Conservation (phyloP, 306 rosid species). For the Sindora glabra region DNA sequence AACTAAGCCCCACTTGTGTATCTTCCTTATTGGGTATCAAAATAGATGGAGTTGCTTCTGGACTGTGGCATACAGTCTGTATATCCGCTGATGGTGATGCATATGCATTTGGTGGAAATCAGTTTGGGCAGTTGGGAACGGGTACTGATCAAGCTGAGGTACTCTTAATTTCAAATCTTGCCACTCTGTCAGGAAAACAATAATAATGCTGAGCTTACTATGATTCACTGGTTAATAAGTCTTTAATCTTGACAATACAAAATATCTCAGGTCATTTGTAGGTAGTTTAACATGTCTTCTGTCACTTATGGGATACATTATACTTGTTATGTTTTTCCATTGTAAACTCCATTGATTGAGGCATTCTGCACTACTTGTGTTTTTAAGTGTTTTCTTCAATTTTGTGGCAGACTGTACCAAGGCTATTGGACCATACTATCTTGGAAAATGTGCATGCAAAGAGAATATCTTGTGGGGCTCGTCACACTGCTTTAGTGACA, state of each 20-base stretch:
- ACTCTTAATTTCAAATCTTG: not conserved
- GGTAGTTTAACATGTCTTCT: too few species aligned
- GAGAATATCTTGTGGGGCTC: slow-evolving; percentile 85
- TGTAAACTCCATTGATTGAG: not conserved
- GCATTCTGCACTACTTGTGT: not conserved
- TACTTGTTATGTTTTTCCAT: too few species aligned
- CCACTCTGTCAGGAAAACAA: not conserved
- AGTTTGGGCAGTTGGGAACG: slow-evolving; percentile 74
- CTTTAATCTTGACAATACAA: too few species aligned
- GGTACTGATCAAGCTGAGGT: slow-evolving; percentile 71
- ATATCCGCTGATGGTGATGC: slow-evolving; percentile 59
- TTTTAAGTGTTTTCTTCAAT: not conserved
- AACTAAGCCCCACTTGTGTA: slow-evolving; percentile 53
- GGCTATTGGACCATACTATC: slow-evolving; percentile 61
- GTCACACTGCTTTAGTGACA: slow-evolving; percentile 75
- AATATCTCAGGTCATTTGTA: too few species aligned
- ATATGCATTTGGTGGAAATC: slow-evolving; percentile 67
- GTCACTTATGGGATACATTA: too few species aligned
- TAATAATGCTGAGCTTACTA: not conserved
- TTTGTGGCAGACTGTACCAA: slow-evolving; percentile 48
- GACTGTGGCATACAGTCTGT: slow-evolving; percentile 71
- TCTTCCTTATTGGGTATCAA: slow-evolving; percentile 53
- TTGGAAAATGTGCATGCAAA: slow-evolving; percentile 67
- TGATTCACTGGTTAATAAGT: not conserved
- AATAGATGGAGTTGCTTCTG: slow-evolving; percentile 56